These are phyloP conservation scores for Cenococcum geophilum DNA, from an alignment of 495 filamentous ascomycete genomes.

Conservation along the genomic window DNA sequence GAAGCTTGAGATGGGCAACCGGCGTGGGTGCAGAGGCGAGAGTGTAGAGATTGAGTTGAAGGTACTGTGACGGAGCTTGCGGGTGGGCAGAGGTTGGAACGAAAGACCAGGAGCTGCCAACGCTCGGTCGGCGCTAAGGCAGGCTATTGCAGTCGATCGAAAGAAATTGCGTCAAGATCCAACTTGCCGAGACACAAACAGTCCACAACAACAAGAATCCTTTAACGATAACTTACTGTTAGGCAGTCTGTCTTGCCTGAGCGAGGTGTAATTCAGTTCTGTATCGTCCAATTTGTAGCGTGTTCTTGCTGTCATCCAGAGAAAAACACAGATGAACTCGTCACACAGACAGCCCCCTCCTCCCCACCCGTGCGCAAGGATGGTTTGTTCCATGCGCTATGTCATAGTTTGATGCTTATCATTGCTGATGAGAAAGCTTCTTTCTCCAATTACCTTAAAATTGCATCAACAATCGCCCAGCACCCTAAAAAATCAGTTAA, in stretches of 20 bases:
- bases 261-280: too few relatives aligned
- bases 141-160: not conserved
- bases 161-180: not conserved
- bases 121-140: not conserved
- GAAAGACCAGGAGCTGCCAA: not conserved
- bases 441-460: not conserved
- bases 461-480: not conserved
- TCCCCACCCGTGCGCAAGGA: not conserved
- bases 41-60: constrained; percentile 12
- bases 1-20: constrained; percentile 7
- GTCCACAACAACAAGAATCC: not conserved
- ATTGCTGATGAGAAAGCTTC: constrained; percentile 1
- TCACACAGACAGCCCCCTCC: not conserved
- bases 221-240: not conserved
- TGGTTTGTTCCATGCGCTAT: not conserved
- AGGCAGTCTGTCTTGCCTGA: too few relatives aligned
- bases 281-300: too few relatives aligned
- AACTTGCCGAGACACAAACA: not conserved
- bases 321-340: not conserved
- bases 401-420: constrained; percentile 8
- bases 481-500: not conserved
- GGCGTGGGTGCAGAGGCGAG: constrained; percentile 14
- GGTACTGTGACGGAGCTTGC: not conserved
- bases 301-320: too few relatives aligned
- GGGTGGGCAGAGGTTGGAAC: constrained; percentile 16